phyloP scores from a whole-genome alignment of 345 rosid species.

The Tarenaya hassleriana region DNA sequence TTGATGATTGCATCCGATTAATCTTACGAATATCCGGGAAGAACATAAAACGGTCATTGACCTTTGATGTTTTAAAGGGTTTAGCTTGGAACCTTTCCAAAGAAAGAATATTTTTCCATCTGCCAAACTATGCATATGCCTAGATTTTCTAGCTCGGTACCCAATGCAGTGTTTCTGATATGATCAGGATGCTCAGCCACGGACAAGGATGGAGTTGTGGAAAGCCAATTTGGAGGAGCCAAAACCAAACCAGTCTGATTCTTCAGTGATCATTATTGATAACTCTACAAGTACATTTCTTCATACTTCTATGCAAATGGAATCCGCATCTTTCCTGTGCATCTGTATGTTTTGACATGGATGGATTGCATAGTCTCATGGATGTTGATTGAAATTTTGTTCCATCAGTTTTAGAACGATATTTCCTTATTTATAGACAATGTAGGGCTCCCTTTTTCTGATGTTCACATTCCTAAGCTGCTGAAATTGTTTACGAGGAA shows the following conservation, averaged over 20 bases:
- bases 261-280: slow-evolving; percentile 70
- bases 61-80: too few species aligned
- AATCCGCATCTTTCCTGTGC: slow-evolving; percentile 20
- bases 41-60: too few species aligned
- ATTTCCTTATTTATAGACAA: too few species aligned
- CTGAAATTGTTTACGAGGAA: too few species aligned
- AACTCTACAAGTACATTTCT: slow-evolving; percentile 65
- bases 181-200: slow-evolving; percentile 87
- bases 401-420: too few species aligned
- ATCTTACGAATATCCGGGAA: too few species aligned
- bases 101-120: too few species aligned
- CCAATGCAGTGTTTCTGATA: background rate
- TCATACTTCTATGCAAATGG: too few species aligned
- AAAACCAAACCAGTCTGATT: slow-evolving; percentile 62
- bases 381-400: slow-evolving; percentile 42
- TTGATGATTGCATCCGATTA: too few species aligned
- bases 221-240: slow-evolving; percentile 81
- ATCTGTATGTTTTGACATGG: slow-evolving; percentile 19
- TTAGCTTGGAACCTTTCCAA: too few species aligned
- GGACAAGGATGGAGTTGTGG: slow-evolving; percentile 69
- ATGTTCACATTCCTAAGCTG: too few species aligned
- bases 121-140: background rate
- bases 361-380: background rate
- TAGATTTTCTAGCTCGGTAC: background rate
- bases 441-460: too few species aligned